These are phyloP conservation scores for Tylopilus intermedius DNA, from an alignment of 768 basidiomycete species.

Conservation along the genomic window DNA sequence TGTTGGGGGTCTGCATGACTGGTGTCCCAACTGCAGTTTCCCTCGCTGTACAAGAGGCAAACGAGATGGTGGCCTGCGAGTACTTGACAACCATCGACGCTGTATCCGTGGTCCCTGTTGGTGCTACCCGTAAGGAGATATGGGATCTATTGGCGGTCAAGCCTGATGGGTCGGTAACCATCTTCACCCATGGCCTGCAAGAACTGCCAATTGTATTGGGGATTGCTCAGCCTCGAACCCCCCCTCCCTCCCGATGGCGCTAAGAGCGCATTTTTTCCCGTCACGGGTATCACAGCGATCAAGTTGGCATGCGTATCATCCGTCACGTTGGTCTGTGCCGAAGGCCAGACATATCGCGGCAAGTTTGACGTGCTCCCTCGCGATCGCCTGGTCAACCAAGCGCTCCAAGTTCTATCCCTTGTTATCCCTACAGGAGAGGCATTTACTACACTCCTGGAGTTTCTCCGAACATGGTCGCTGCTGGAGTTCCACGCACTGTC, in stretches of 20 bases:
- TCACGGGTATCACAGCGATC: conserved; percentile 39
- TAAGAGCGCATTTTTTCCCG: conserved; percentile 5
- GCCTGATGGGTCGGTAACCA: conserved; percentile 45
- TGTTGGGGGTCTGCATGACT: conserved; percentile 55
- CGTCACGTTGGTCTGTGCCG: conserved; percentile 49
- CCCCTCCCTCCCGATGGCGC: not conserved
- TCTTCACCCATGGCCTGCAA: conserved; percentile 61
- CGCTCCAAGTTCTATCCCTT: conserved; percentile 59
- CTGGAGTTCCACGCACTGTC: conserved; percentile 56
- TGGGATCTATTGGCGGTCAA: conserved; percentile 68
- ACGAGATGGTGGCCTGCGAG: conserved; percentile 39
- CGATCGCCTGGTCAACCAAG: conserved; percentile 52
- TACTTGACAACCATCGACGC: conserved; percentile 40
- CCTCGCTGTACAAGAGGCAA: conserved; percentile 38
- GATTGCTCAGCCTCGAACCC: conserved; percentile 9
- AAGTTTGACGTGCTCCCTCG: conserved; percentile 53
- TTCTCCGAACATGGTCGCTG: conserved; percentile 55
- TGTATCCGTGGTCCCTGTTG: conserved; percentile 51
- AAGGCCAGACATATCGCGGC: conserved; percentile 43
- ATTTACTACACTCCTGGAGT: conserved; percentile 51
- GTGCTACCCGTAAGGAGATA: conserved; percentile 58
- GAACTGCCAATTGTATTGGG: conserved; percentile 37
- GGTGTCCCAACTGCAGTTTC: conserved; percentile 43
- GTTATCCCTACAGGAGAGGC: conserved; percentile 52
- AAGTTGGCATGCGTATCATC: conserved; percentile 47